Percentiles rank a stretch among this genome's conserved stretches.
phyloP scores from a whole-genome alignment of 805 yeast genomes.

The Saturnispora besseyi region DNA sequence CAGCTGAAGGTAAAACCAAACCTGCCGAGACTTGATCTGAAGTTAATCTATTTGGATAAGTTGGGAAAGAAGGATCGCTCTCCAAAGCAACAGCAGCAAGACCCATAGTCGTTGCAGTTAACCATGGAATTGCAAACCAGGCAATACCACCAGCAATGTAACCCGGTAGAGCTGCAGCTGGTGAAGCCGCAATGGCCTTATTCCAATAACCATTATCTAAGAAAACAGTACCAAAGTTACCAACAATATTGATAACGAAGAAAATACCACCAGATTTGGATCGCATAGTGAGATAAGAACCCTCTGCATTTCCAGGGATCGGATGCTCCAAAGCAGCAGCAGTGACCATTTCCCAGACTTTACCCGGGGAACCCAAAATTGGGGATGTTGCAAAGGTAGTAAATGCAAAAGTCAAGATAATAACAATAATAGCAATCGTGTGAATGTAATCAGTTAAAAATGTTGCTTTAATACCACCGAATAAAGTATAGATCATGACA shows the following conservation, averaged over 20 bases:
- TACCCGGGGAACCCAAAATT: slow-evolving; percentile 71
- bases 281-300: slow-evolving; percentile 82
- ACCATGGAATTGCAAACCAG: slow-evolving; percentile 87
- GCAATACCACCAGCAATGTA: slow-evolving; percentile 82
- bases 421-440: slow-evolving; percentile 70
- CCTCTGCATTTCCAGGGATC: slow-evolving; percentile 69
- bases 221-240: slow-evolving; percentile 84
- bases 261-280: slow-evolving; percentile 83
- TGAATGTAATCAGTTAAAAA: slow-evolving; percentile 73
- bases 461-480: slow-evolving; percentile 80
- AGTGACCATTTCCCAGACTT: slow-evolving; percentile 66
- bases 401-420: slow-evolving; percentile 75
- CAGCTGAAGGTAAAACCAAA: slow-evolving; percentile 67
- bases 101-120: slow-evolving; percentile 78
- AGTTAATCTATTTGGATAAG: slow-evolving; percentile 61
- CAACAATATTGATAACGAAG: slow-evolving; percentile 79
- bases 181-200: slow-evolving; percentile 72
- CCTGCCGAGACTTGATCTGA: slow-evolving; percentile 74
- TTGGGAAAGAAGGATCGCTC: slow-evolving; percentile 62
- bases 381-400: slow-evolving; percentile 64
- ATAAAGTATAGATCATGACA: slow-evolving; percentile 61
- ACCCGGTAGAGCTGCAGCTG: slow-evolving; percentile 79
- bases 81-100: slow-evolving; percentile 74
- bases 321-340: slow-evolving; percentile 55
- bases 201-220: slow-evolving; percentile 84